Evolutionary conservation across 208 protist genomes (phyloP).

Genomic region (Angomonas deanei): DNA sequence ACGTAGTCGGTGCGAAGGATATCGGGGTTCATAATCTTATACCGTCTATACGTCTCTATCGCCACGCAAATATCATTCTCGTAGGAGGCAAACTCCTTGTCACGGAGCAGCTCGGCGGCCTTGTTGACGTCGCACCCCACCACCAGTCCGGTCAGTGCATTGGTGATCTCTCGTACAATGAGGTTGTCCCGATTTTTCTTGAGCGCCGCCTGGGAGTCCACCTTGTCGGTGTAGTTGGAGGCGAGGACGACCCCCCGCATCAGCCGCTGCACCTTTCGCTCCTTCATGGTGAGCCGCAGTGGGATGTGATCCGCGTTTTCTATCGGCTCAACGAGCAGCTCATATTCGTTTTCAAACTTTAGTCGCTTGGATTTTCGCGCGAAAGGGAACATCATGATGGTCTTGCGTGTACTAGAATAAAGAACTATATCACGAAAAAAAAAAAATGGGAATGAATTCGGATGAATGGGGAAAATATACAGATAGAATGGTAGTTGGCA

Average conservation of each 20-base stretch:
- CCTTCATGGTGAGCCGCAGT: slow-evolving; percentile 66
- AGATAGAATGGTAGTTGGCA: background rate
- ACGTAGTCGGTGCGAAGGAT: slow-evolving; percentile 90
- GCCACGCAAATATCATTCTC: slow-evolving; percentile 51
- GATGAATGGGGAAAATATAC: background rate
- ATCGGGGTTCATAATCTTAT: slow-evolving; percentile 95
- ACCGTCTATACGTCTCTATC: slow-evolving; percentile 83
- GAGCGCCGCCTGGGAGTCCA: slow-evolving; percentile 58
- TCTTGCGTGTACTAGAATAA: background rate
- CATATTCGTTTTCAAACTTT: slow-evolving; percentile 56
- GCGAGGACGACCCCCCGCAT: slow-evolving; percentile 82
- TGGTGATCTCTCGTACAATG: slow-evolving; percentile 79
- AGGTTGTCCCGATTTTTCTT: slow-evolving; percentile 60
- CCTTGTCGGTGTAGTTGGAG: slow-evolving; percentile 90
- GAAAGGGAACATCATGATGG: background rate
- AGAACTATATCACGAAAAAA: slow-evolving; percentile 12
- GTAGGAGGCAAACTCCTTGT: slow-evolving; percentile 66
- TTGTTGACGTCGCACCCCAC: slow-evolving; percentile 71
- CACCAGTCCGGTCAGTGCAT: slow-evolving; percentile 75
- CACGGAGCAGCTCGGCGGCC: slow-evolving; percentile 41
- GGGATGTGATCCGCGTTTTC: slow-evolving; percentile 80
- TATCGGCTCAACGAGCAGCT: slow-evolving; percentile 69
- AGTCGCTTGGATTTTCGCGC: slow-evolving; percentile 10
- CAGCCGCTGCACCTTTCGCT: slow-evolving; percentile 87
- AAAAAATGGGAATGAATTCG: slow-evolving; percentile 2